These are phyloP conservation scores for Solanum ossicruentum DNA, from an alignment of 257 asterid genomes.

Conservation along the genomic window DNA sequence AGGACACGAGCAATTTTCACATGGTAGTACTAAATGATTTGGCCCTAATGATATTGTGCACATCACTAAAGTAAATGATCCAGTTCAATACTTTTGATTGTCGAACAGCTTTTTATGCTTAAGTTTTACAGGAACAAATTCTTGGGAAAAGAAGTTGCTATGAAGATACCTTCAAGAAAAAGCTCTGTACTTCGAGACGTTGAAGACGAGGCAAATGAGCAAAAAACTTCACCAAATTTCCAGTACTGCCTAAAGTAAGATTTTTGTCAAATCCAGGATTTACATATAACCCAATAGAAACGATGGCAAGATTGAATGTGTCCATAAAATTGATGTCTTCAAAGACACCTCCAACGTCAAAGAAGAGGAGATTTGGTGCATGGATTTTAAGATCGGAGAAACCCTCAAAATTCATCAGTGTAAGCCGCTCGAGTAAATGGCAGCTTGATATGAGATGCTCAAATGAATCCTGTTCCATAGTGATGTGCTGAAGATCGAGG, in stretches of 20 bases:
- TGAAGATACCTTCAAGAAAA: slow-evolving; percentile 70
- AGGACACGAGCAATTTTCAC: not conserved
- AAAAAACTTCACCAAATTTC: slow-evolving; percentile 71
- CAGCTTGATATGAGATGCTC: slow-evolving; percentile 64
- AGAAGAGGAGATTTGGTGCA: slow-evolving; percentile 85
- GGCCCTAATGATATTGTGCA: not conserved
- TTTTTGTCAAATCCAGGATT: slow-evolving; percentile 38
- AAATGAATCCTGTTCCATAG: slow-evolving; percentile 85
- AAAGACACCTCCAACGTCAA: slow-evolving; percentile 87
- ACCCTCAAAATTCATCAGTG: slow-evolving; percentile 92
- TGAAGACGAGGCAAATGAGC: slow-evolving; percentile 71
- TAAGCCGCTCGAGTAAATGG: slow-evolving; percentile 75
- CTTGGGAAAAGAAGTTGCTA: not conserved
- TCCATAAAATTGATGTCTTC: slow-evolving; percentile 60
- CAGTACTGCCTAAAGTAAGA: slow-evolving; percentile 48
- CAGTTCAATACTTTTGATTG: not conserved
- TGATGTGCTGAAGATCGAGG: slow-evolving; percentile 93
- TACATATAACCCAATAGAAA: slow-evolving; percentile 66
- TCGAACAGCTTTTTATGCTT: not conserved
- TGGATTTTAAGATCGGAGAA: slow-evolving; percentile 54
- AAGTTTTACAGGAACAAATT: not conserved
- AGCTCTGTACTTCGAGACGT: slow-evolving; percentile 93
- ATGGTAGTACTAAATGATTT: not conserved
- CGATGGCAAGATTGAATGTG: slow-evolving; percentile 63
- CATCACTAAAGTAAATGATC: not conserved